Base-by-base conservation (phyloP, 176 grass and related monocot species). In the Triticum monococcum region DNA sequence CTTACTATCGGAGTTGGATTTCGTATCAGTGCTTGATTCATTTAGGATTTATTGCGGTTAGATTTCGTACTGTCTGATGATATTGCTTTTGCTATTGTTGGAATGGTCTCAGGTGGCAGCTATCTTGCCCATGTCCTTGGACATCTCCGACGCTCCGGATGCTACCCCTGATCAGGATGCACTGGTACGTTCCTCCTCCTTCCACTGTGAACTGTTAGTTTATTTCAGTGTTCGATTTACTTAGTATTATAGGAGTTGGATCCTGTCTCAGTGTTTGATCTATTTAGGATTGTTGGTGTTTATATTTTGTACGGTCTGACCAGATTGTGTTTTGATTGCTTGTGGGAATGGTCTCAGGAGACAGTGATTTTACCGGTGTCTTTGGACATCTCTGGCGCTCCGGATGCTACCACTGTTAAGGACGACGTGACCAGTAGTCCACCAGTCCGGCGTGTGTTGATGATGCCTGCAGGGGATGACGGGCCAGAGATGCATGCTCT, bases 271-370 rank as follows among this genome's bases (percentile, higher is more conserved):
- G 9, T 69, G 25, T 68, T 72, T 68, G 62, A 85, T 83, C n/a
- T 56, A 69, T 41, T 30, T 80, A n/a, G 50, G 24, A 18, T 59
- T 22, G 26, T 50, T 40, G 28, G 38, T 43, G 30, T 12, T 12
- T 72, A 52, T 11, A 56, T 88, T 87, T 35, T 1, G 5, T 37
- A 37, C 5, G 12, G 22, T 60, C 67, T 85, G 70, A 75, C 77
- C 18, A 79, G 80, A 80, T 89, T 84, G 76, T 18, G 50, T 64
- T 91, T 84, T 89, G 52, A 62, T 59, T 59, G 45, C 72, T 64
- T 67, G 60, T 64, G 9, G 77, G 38, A 57, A n/a, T 87, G 22
- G 17, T 87, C 31, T 78, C 69, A 89, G 88, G 87, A 6, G 12
- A 40, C 20, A 36, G 79, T 89, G 79, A 63, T 85, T 52, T 38